Evolutionary conservation across 2,329 filamentous ascomycete species (phyloP), one percentile per base, ranked within the genome.

Genomic region (Hymenoscyphus infarciens): DNA sequence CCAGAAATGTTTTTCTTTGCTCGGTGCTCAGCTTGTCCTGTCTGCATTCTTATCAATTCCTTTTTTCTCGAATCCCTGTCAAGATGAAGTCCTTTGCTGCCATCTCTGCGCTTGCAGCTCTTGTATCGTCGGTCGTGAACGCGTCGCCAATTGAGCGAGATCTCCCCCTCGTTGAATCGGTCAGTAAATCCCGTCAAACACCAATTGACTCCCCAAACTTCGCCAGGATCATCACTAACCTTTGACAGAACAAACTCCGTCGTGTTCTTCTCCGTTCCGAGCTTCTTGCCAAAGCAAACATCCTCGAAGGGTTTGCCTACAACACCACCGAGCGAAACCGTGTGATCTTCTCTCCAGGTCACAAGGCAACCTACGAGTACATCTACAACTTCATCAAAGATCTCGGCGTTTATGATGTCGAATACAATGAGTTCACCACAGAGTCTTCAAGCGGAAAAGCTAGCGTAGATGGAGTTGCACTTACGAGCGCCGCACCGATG

Each of bases 381-480:
- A 62, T 62, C 31, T 62, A 62, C 49, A 62, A 62, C 13, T 61
- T 56, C 25, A 61, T 61, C 16, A 56, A 42, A 11, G 59, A 61
- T 33, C 52, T 56, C 15, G 59, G 53, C 15, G 33, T 16, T 6
- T 69, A 69, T 16, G 63, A 67, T 62, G 59, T 67, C 10, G 59
- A 59, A 11, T 57, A 63, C 5, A 66, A 69, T 35, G 55, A 63
- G 22, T 68, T 69, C 45, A 19, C 31, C 1, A 61, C 66, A 19
- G 56, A 60, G 16, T 55, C 54, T 52, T 57, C 63, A 5, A 25
- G 19, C 8, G 64, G 59, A 22, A 60, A 56, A 8, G 58, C 64
- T n/a, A 63, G 53, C 19, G 62, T 65, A 22, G 64, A 66, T 49
- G 62, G 61, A 3, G 61, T 39, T 1, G 10, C 31, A 6, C 61